These are phyloP conservation scores for Lasiodiplodia gonubiensis DNA, from an alignment of 2,329 filamentous ascomycete species.

Conservation along the genomic window DNA sequence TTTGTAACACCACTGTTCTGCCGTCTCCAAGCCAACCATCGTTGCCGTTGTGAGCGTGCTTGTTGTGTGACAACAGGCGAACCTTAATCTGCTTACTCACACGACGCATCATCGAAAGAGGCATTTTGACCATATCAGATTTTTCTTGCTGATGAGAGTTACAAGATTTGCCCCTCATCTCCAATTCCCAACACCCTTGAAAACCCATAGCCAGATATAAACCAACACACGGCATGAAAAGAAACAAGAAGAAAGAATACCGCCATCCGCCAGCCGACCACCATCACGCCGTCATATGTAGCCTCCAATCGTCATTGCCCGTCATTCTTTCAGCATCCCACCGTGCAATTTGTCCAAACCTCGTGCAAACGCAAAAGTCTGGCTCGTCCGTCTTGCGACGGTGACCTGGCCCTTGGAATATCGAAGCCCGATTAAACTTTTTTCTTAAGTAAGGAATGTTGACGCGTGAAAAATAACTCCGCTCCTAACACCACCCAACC, in stretches of 20 bases:
- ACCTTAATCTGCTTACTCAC: conserved; percentile 9
- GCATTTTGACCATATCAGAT: conserved; percentile 3
- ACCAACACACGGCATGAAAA: conserved; percentile 26
- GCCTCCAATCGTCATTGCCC: neutral
- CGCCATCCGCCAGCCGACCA: conserved; percentile 13
- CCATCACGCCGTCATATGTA: conserved; percentile 17
- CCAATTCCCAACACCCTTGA: conserved; percentile 27
- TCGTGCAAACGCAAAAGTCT: conserved; percentile 12
- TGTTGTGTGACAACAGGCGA: neutral
- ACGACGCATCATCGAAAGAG: conserved; percentile 1
- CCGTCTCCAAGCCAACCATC: conserved; percentile 16
- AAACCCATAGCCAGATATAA: conserved; percentile 24
- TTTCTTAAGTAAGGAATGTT: conserved; percentile 11
- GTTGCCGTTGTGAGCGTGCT: neutral
- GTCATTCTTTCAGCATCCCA: neutral
- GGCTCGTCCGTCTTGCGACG: neutral
- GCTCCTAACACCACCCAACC: conserved; percentile 15
- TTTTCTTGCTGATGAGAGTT: conserved; percentile 18
- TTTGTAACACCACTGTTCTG: neutral
- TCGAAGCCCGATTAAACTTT: conserved; percentile 22
- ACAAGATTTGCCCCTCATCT: conserved; percentile 19
- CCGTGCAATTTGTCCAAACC: conserved; percentile 23
- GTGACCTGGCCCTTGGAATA: conserved; percentile 12
- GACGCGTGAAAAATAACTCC: conserved; percentile 15
- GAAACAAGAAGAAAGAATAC: conserved; percentile 10